Base-by-base conservation (phyloP, 2,329 filamentous ascomycete genomes). In the Esteya vermicola region DNA sequence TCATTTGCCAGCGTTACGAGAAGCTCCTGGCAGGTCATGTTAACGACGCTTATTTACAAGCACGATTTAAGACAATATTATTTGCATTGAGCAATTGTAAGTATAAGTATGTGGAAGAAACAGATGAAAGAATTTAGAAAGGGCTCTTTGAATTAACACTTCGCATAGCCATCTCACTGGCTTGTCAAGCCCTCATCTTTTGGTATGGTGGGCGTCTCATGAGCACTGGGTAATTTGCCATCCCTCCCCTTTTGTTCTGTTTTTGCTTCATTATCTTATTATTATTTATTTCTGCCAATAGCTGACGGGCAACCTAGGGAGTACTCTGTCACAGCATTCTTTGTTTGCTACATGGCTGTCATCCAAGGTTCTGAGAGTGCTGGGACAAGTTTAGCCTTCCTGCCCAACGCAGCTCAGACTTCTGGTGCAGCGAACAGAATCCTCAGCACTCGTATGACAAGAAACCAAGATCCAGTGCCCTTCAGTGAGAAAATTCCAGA, bases 41-140 rank as follows among this genome's bases (percentile, higher is more conserved):
- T 13, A 56, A 50, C 2, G 54, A 61, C 3, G 78, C 81, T 1
- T 78, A 72, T 45, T 64, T 61, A 21, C 78, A 75, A 51, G 72
- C 79, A 1, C 67, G 68, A 36, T 73, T 69, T 54, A 69, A 70
- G 9, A 80, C 75, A 6, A 47, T 82, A 6, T 55, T 85, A 12
- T 83, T 83, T 50, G 78, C 77, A 1, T 70, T 80, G 32, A 77
- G 78, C 2, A 79, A 85, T 47, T 82, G 76, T 51, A 62, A 20
- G 34, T 78, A n/a, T n/a, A n/a, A n/a, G n/a, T n/a, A n/a, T n/a
- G n/a, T n/a, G n/a, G n/a, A n/a, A n/a, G n/a, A n/a, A n/a, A n/a
- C n/a, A n/a, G n/a, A n/a, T n/a, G n/a, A n/a, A n/a, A n/a, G n/a
- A n/a, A n/a, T n/a, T n/a, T n/a, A n/a, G n/a, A n/a, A n/a, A n/a